Base-by-base conservation (phyloP, 1,284 basidiomycete species). In the Jaminaea rosea region DNA sequence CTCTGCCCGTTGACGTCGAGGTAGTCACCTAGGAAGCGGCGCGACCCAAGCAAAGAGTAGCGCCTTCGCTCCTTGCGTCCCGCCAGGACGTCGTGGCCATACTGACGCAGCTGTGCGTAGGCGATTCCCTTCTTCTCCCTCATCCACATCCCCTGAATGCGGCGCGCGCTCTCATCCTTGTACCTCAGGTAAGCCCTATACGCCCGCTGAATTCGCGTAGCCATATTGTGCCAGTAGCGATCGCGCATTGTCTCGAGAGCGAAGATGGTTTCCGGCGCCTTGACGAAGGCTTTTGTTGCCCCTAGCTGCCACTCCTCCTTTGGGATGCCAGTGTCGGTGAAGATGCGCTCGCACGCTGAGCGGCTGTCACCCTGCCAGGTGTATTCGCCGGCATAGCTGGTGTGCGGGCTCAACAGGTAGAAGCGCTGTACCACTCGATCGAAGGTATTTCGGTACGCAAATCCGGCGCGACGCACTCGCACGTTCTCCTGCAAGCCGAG, bases 151-250 rank as follows among this genome's bases (percentile, higher is more conserved):
- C 92, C 80, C 75, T 98, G 94, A 56, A 99, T 98, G 57, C 91
- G 85, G 42, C 82, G 82, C 8, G 94, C 94, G 63, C 90, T 93
- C 73, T 97, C 94, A 62, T 92, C 82, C 77, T 89, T 90, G 77
- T 94, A 90, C 19, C 93, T 83, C 79, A 93, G 81, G 74, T 93
- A 96, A 73, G 94, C 93, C 56, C 93, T 81, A 83, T 85, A 99
- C 4, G 91, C 91, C 32, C 93, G 84, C 76, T 99, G 94, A 50
- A 99, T 99, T 46, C 93, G 85, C 36, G 78, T 83, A 0, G 93
- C 93, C 93, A 98, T 99, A 73, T 97, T 97, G 76, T 99, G 94
- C 94, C 94, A 99, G 77, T 98, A 99, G 53, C 87, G 83, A 74
- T 98, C 94, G 49, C 93, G 85, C 89, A 98, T 97, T 19, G 90